phyloP scores from a whole-genome alignment of 768 basidiomycete species.

The Ramaria sp. region DNA sequence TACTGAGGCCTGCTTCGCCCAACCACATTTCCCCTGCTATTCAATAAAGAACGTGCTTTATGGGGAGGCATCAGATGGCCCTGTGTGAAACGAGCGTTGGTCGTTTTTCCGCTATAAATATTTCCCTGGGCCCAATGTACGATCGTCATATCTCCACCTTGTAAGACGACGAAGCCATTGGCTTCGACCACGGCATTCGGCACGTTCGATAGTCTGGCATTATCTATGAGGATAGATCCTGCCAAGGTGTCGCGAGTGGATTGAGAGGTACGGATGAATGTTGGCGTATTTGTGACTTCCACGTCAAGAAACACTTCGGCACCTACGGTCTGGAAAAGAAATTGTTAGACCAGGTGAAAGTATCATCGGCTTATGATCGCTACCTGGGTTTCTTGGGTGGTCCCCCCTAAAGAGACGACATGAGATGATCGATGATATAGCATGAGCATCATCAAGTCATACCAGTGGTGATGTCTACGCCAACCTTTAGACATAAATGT shows the following conservation, averaged over 20 bases:
- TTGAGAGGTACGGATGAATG: conserved; percentile 3
- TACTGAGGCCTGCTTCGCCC: conserved; percentile 26
- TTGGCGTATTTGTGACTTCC: conserved; percentile 2
- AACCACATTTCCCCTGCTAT: conserved; percentile 16
- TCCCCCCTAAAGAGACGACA: neutral
- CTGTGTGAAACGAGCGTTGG: conserved; percentile 36
- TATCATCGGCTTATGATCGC: neutral
- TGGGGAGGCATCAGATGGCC: conserved; percentile 30
- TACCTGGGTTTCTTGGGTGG: neutral
- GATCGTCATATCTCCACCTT: conserved; percentile 45
- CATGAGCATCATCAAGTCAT: neutral
- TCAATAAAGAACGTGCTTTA: conserved; percentile 51
- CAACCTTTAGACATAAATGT: neutral
- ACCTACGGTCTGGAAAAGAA: neutral
- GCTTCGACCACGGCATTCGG: conserved; percentile 50
- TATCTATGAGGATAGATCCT: conserved; percentile 58
- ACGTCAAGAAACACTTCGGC: conserved; percentile 5
- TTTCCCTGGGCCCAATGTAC: conserved; percentile 72
- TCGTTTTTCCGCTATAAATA: conserved; percentile 43
- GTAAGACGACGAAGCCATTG: conserved; percentile 40
- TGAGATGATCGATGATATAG: neutral
- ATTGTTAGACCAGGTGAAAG: neutral
- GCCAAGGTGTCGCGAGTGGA: conserved; percentile 34
- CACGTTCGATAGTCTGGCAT: conserved; percentile 49
- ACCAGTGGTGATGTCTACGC: conserved; percentile 2